Evolutionary conservation across 106 monocot species (phyloP).

Genomic region (Allium sativum): DNA sequence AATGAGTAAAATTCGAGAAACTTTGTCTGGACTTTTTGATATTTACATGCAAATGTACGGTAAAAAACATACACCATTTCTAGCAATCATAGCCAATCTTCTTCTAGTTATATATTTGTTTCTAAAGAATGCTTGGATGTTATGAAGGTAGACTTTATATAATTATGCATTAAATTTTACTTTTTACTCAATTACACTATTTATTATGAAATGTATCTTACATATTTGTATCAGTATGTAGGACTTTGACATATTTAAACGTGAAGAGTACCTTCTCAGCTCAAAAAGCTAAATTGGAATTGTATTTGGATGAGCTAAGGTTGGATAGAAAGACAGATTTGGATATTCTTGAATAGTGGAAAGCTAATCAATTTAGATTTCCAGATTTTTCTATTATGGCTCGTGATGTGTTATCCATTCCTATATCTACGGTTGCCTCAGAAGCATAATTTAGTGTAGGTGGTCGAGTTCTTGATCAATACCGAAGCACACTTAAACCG

Average conservation of each 20-base stretch:
- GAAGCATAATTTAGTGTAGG: no score
- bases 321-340: constrained; percentile 9
- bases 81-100: background rate
- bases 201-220: background rate
- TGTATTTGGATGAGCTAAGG: constrained; percentile 12
- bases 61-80: no score
- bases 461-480: no score
- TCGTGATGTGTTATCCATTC: background rate
- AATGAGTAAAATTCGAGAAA: no score
- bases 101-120: constrained; percentile 5
- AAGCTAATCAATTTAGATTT: constrained; percentile 11
- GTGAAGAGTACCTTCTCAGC: background rate
- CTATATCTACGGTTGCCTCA: no score
- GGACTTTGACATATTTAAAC: constrained; percentile 13
- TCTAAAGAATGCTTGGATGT: constrained; percentile 9
- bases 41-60: no score
- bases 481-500: background rate
- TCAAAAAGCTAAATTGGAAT: constrained; percentile 14
- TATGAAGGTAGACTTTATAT: constrained; percentile 1
- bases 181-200: background rate
- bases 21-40: no score
- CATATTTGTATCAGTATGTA: background rate
- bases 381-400: constrained; percentile 12
- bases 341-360: constrained; percentile 12
- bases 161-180: background rate